A percentile compares a stretch with the other conserved stretches of the same genome.
These are phyloP conservation scores for Colletotrichum costaricense DNA, from an alignment of 2,329 filamentous ascomycete species.

Conservation along the genomic window DNA sequence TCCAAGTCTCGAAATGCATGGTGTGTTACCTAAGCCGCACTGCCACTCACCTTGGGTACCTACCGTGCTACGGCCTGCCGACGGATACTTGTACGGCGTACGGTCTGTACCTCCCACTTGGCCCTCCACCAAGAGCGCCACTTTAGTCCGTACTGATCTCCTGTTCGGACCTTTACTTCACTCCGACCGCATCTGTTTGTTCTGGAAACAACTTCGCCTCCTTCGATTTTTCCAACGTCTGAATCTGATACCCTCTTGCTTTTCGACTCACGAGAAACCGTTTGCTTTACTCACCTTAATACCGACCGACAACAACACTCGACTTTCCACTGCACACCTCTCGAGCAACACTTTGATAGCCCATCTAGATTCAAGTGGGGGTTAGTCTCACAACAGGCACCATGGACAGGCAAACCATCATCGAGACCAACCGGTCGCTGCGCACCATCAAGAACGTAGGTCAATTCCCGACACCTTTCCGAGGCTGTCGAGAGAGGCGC, in stretches of 20 bases:
- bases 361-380: not conserved
- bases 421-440: slow-evolving; percentile 84
- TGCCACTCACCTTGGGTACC: slow-evolving; percentile 12
- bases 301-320: not conserved
- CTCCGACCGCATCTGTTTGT: slow-evolving; percentile 23
- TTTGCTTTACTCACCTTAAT: not conserved
- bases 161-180: slow-evolving; percentile 16
- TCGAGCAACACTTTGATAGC: not conserved
- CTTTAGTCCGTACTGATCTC: slow-evolving; percentile 30
- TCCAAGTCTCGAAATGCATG: not conserved
- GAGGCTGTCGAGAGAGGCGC: not conserved
- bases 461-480: slow-evolving; percentile 24
- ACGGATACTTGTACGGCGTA: too few relatives aligned
- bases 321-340: not conserved
- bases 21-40: slow-evolving; percentile 31
- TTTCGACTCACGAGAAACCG: not conserved
- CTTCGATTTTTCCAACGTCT: not conserved
- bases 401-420: slow-evolving; percentile 67
- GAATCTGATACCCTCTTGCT: not conserved
- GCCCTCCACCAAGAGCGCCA: slow-evolving; percentile 28
- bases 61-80: not conserved
- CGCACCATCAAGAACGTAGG: slow-evolving; percentile 87
- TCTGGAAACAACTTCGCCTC: slow-evolving; percentile 32
- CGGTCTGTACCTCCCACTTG: not conserved
- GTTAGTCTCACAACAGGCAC: slow-evolving; percentile 5